Conservation (phyloP, 192 early-diverging fungal species). For the Coemansia asiatica region DNA sequence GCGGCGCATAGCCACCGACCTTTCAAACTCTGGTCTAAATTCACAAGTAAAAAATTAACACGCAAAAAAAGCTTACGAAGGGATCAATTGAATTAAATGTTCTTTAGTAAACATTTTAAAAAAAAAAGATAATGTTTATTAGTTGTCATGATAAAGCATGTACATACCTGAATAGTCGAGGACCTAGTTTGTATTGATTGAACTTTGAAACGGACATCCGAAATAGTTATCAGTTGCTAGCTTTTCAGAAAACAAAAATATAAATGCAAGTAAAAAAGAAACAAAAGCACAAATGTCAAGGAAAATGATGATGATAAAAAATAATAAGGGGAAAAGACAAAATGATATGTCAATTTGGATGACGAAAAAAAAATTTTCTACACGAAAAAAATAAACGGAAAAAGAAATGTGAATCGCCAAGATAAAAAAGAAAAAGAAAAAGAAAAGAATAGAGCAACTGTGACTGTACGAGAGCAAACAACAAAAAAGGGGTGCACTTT, state of each 20-base stretch:
- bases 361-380: not conserved
- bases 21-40: conserved; percentile 42
- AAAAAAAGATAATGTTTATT: not conserved
- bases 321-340: not conserved
- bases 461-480: not conserved
- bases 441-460: not conserved
- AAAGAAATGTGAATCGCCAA: not conserved
- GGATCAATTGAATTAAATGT: too few species aligned
- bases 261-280: not conserved
- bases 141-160: not conserved
- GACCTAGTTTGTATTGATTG: conserved; percentile 44
- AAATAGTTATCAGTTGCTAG: not conserved
- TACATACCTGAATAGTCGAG: conserved; percentile 47
- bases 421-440: not conserved
- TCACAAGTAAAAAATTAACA: not conserved
- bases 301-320: not conserved
- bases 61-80: not conserved
- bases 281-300: not conserved
- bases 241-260: not conserved
- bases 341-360: not conserved
- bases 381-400: not conserved
- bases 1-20: conserved; percentile 47
- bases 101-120: not conserved
- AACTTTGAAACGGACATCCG: conserved; percentile 24
- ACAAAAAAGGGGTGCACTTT: too few species aligned